Percentiles rank a stretch among this genome's conserved stretches.
Evolutionary conservation across 1,139 yeast genomes (phyloP).

Genomic region (Suhomyces bolitotheri): DNA sequence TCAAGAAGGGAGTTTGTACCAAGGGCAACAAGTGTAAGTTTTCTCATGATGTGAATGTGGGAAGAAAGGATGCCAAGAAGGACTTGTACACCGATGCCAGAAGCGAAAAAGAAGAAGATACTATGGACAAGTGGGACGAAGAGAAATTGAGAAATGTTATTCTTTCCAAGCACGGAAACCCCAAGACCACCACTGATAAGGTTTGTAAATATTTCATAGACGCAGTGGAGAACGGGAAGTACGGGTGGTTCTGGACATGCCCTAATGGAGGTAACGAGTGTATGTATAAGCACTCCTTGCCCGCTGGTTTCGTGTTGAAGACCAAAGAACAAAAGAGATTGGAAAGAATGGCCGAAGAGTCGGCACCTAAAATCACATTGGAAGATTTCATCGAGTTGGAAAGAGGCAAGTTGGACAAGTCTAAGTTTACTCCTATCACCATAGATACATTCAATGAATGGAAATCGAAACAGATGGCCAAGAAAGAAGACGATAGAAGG

Average conservation of each 20-base stretch:
- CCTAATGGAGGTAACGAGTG: slow-evolving; percentile 93
- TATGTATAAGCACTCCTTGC: slow-evolving; percentile 94
- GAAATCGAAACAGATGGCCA: slow-evolving; percentile 69
- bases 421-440: slow-evolving; percentile 84
- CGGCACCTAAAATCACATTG: slow-evolving; percentile 85
- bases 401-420: slow-evolving; percentile 78
- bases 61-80: slow-evolving; percentile 85
- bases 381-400: slow-evolving; percentile 97
- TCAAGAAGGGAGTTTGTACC: slow-evolving; percentile 86
- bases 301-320: slow-evolving; percentile 94
- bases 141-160: slow-evolving; percentile 87
- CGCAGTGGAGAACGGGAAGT: slow-evolving; percentile 95
- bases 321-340: slow-evolving; percentile 93
- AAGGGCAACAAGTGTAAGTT: slow-evolving; percentile 93
- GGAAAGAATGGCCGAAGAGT: slow-evolving; percentile 82
- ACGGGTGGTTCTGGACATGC: slow-evolving; percentile 99
- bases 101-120: slow-evolving; percentile 67
- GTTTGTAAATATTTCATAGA: slow-evolving; percentile 93
- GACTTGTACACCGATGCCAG: slow-evolving; percentile 93
- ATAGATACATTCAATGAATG: slow-evolving; percentile 79
- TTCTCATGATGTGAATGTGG: slow-evolving; percentile 85
- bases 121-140: slow-evolving; percentile 98
- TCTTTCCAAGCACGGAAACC: slow-evolving; percentile 90
- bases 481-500: slow-evolving; percentile 60
- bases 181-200: slow-evolving; percentile 89